These are phyloP conservation scores for Camelina hispida DNA, from an alignment of 345 rosid species.

Conservation along the genomic window DNA sequence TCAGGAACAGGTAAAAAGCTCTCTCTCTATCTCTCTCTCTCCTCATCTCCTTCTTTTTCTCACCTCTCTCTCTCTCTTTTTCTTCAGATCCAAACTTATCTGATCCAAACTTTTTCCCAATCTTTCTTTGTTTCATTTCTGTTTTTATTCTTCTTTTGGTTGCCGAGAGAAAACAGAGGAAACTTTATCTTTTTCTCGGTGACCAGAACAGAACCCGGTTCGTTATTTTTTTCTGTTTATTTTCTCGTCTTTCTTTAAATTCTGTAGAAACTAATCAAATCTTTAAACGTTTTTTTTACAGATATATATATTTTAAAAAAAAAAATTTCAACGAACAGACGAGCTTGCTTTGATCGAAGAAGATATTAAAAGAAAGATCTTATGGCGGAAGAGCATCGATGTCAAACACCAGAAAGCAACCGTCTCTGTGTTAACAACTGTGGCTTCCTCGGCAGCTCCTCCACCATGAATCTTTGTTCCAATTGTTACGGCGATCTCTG, in stretches of 20 bases:
- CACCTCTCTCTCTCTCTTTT: constrained; percentile 19
- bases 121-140: constrained; percentile 13
- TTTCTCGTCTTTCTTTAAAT: neutral
- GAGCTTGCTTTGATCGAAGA: too few relatives aligned
- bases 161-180: constrained; percentile 43
- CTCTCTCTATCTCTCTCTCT: constrained; percentile 27
- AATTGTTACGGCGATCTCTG: constrained; percentile 55
- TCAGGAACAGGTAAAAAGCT: constrained; percentile 47
- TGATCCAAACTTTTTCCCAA: neutral
- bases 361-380: too few relatives aligned
- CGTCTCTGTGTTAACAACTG: constrained; percentile 62
- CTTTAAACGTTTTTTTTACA: neutral
- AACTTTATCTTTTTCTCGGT: constrained; percentile 29
- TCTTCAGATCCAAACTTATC: too few relatives aligned
- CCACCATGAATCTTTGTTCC: constrained; percentile 63
- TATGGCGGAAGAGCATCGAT: constrained; percentile 66
- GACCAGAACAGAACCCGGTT: constrained; percentile 31
- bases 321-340: too few relatives aligned
- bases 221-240: neutral
- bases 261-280: too few relatives aligned
- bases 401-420: constrained; percentile 60
- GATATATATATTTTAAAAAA: too few relatives aligned
- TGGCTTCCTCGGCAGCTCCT: constrained; percentile 59
- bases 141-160: constrained; percentile 17
- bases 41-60: constrained; percentile 37